Evolutionary conservation across 2,329 filamentous ascomycete species (phyloP).

Genomic region (Scedosporium dehoogii): DNA sequence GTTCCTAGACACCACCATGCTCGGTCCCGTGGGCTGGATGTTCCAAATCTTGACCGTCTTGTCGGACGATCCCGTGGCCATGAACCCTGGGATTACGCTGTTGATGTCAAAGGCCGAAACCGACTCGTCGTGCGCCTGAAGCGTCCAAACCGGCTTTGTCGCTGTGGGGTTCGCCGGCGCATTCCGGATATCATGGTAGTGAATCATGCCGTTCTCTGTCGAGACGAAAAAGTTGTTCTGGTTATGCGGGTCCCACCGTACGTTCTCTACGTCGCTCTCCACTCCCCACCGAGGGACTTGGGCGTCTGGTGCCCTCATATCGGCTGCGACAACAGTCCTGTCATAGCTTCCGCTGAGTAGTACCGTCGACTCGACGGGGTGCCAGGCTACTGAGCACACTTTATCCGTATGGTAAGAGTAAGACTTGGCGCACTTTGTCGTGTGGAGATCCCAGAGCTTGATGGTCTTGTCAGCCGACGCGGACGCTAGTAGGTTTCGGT

Average conservation of each 20-base stretch:
- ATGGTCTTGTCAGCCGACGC: constrained; percentile 94
- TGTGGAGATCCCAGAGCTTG: constrained; percentile 96
- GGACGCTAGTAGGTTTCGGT: constrained; percentile 89
- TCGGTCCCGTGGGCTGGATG: constrained; percentile 67
- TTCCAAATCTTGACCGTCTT: constrained; percentile 97
- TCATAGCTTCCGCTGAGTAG: constrained; percentile 93
- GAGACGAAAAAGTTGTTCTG: constrained; percentile 91
- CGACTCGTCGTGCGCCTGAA: constrained; percentile 91
- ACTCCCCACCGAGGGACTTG: constrained; percentile 81
- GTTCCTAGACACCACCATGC: constrained; percentile 84
- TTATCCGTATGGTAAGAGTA: constrained; percentile 96
- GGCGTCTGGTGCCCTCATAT: constrained; percentile 87
- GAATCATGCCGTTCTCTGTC: constrained; percentile 83
- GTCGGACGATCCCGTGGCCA: constrained; percentile 89
- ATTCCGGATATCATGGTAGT: constrained; percentile 81
- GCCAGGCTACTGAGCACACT: constrained; percentile 93
- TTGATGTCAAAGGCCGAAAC: constrained; percentile 92
- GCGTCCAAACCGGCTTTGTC: constrained; percentile 82
- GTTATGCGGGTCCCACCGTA: constrained; percentile 90
- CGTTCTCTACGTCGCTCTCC: constrained; percentile 87
- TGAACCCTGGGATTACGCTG: constrained; percentile 76
- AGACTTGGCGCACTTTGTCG: constrained; percentile 84
- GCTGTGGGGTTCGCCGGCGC: constrained; percentile 61
- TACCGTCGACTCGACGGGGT: constrained; percentile 75
- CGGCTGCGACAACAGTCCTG: constrained; percentile 83